Conservation (phyloP, 306 rosid genomes). For the Fragaria vesca region DNA sequence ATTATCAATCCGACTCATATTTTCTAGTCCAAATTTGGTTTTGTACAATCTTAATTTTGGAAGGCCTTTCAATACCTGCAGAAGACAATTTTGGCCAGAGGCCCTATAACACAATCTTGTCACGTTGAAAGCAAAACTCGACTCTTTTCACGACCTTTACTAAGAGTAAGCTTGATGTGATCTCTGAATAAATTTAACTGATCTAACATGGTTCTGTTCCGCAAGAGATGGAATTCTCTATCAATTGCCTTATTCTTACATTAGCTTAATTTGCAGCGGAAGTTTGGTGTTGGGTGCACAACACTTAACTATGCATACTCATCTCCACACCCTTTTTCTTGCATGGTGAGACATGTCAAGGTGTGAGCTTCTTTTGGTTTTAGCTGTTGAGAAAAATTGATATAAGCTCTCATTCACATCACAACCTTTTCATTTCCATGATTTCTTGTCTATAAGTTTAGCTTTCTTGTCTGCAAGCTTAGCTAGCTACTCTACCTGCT, state of each 20-base stretch:
- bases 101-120: no score
- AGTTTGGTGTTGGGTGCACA: background rate
- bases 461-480: background rate
- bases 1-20: no score
- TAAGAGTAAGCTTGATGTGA: background rate
- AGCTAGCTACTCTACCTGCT: slow-evolving; percentile 56
- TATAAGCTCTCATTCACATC: background rate
- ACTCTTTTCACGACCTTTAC: background rate
- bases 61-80: no score
- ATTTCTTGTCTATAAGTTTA: background rate
- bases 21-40: no score
- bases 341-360: slow-evolving; percentile 12
- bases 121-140: background rate
- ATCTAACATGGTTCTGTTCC: background rate
- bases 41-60: no score
- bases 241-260: background rate
- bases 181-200: background rate
- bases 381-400: background rate
- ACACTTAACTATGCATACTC: background rate
- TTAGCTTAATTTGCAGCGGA: background rate
- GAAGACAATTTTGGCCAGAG: no score
- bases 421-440: slow-evolving; percentile 27
- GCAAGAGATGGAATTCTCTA: background rate
- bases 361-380: background rate
- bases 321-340: slow-evolving; percentile 4